Evolutionary conservation across 1,284 basidiomycete genomes (phyloP).

Genomic region (Bondarzewia mesenterica): DNA sequence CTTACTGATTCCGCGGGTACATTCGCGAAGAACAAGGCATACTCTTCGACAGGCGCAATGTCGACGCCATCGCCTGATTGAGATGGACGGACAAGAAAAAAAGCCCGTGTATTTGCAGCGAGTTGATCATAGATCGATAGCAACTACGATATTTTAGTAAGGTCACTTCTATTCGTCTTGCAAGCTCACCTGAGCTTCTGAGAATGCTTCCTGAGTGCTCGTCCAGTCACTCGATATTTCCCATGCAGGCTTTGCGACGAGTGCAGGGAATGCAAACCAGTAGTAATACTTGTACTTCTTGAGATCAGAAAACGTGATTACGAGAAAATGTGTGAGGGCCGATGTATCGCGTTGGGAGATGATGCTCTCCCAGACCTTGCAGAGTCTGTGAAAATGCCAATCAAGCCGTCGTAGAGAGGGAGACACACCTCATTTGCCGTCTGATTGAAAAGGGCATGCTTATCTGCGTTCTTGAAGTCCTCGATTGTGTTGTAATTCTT

Average conservation of each 20-base stretch:
- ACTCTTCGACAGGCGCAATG: constrained; percentile 49
- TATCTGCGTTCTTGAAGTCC: constrained; percentile 88
- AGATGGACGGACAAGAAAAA: constrained; percentile 49
- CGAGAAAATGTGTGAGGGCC: constrained; percentile 70
- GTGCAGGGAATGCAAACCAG: constrained; percentile 96
- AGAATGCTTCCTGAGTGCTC: constrained; percentile 30
- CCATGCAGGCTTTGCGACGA: constrained; percentile 84
- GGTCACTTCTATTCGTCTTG: background rate
- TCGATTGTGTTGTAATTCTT: constrained; percentile 97
- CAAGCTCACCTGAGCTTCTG: constrained; percentile 27
- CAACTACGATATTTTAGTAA: constrained; percentile 28
- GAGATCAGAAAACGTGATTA: constrained; percentile 92
- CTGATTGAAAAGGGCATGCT: constrained; percentile 73
- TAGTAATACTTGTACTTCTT: constrained; percentile 98
- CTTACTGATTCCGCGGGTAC: constrained; percentile 32
- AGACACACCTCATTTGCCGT: constrained; percentile 9
- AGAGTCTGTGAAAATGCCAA: constrained; percentile 3
- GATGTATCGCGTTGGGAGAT: constrained; percentile 39
- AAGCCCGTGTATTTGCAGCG: constrained; percentile 34
- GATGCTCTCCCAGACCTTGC: constrained; percentile 63
- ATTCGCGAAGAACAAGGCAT: constrained; percentile 42
- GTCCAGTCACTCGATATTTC: constrained; percentile 59
- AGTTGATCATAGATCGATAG: constrained; percentile 42
- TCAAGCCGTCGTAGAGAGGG: background rate
- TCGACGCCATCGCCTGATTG: constrained; percentile 21